Base-by-base conservation (phyloP, 164 flowering plant genomes). In the Vitis labrusca region DNA sequence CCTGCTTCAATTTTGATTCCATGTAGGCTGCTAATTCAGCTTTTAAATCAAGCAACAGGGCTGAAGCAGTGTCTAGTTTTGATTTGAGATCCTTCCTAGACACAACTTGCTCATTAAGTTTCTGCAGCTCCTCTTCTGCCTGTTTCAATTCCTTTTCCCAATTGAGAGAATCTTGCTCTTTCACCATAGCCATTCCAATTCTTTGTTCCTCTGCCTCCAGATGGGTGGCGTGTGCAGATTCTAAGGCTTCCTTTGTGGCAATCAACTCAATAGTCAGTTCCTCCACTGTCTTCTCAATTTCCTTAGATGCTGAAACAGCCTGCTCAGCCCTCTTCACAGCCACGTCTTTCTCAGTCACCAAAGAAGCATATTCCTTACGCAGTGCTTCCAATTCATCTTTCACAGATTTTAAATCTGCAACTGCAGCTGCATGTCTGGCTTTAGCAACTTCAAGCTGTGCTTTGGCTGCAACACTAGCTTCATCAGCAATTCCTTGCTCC, bases 371-470 rank as follows among this genome's bases (percentile, higher is more conserved):
- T n/a, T 88, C 92, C 58, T 70, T 77, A 1, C 64, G 73, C 59
- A 90, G 68, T 12, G 77, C 63, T 78, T 93, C 90, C 68, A 93
- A 59, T 67, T 91, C 98, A 10, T 85, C 92, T 68, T 85, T 83
- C n/a, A 89, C 96, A 48, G 88, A 81, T 74, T 80, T 68, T 67
- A 95, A 80, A 72, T 93, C 98, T 19, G 82, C 65, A 37, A 89
- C 77, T 6, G 98, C 94, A 52, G 89, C 81, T 17, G 76, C 71
- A 71, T 91, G 88, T 74, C 95, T 78, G 44, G 92, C 87, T 73
- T 86, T 84, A 58, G 96, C 94, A 61, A 91, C 91, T 79, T 94
- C 97, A 52, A 94, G 89, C 79, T 90, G 97, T 19, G 93, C 92
- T 83, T 86, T 94, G 71, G 92, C 91, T n/a, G 96, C 97, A 67